Base-by-base conservation (phyloP, 345 rosid species). In the Camelina hispida region DNA sequence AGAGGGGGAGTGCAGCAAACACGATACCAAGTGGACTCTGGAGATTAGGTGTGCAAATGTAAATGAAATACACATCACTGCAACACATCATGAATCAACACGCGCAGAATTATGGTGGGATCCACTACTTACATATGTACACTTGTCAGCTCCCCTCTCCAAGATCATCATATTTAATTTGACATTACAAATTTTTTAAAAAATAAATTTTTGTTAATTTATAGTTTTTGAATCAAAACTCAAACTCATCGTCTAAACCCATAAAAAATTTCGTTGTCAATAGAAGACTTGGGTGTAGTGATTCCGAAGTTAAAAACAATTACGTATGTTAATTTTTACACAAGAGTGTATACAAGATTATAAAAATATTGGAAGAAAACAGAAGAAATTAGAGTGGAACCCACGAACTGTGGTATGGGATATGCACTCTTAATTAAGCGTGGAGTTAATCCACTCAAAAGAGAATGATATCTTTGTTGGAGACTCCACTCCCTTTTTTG, bases 381-480 rank as follows among this genome's bases (percentile, higher is more conserved):
- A 57, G 2, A 65, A 30, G 62, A 57, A 59, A n/a, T 65, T 34
- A 58, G 43, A 58, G 1, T 15, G 77, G 81, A 73, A 51, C 67
- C 81, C 72, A 71, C 28, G 62, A 12, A 9, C 42, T 15, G 61
- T 48, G 68, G 63, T 13, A 70, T 71, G 55, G 55, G 69, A 66
- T 40, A 78, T 71, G 81, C 77, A 78, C 81, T 50, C 59, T 78
- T 71, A 72, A 72, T 77, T 77, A 78, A 78, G 81, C 81, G 81
- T 78, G 81, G 63, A 78, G 81, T 61, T 78, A 71, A 78, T 78
- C 81, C 81, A 78, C 81, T 78, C 77, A 66, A 78, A 71, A 28
- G 62, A 65, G 77, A 71, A 78, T 78, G 72, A 71, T 66, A 66
- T 78, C 76, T 58, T 78, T 52, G 81, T 78, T 72, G 81, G 81